These are phyloP conservation scores for Amanita pseudoporphyria DNA, from an alignment of 768 basidiomycete species.

Conservation along the genomic window DNA sequence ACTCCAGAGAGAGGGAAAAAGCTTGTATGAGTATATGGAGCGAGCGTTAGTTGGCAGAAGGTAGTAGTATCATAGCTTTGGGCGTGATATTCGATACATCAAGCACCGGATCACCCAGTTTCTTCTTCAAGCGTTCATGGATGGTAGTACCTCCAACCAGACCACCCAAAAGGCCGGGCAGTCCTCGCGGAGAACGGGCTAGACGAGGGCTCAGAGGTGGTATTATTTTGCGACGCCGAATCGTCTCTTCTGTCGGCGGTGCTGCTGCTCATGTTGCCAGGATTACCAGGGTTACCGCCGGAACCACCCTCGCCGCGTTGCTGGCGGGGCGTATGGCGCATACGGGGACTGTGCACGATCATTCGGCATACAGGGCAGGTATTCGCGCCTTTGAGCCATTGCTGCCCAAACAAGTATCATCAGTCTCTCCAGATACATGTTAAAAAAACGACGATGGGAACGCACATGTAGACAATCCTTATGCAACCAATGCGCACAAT, in stretches of 20 bases:
- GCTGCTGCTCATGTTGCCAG: neutral
- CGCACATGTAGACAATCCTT: slow-evolving; percentile 66
- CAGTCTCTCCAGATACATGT: neutral
- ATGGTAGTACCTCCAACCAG: slow-evolving; percentile 4
- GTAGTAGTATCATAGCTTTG: neutral
- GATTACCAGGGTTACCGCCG: neutral
- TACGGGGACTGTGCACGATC: slow-evolving; percentile 25
- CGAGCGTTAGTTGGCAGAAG: too few species aligned
- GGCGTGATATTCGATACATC: neutral
- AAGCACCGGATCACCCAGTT: neutral
- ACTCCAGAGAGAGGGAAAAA: too few species aligned
- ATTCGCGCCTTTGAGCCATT: slow-evolving; percentile 71
- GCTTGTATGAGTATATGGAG: too few species aligned
- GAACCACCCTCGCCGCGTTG: neutral
- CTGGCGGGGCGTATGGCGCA: neutral
- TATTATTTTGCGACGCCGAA: neutral
- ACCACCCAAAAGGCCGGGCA: neutral
- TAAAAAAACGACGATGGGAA: slow-evolving; percentile 1
- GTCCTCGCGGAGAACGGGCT: neutral
- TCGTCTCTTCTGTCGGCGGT: neutral
- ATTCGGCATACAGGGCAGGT: slow-evolving; percentile 80
- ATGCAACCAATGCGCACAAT: slow-evolving; percentile 78
- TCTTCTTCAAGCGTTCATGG: neutral
- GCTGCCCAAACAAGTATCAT: slow-evolving; percentile 27
- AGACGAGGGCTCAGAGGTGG: neutral